Evolutionary conservation across 768 basidiomycete species (phyloP).

Genomic region (Tulasnella sp.): DNA sequence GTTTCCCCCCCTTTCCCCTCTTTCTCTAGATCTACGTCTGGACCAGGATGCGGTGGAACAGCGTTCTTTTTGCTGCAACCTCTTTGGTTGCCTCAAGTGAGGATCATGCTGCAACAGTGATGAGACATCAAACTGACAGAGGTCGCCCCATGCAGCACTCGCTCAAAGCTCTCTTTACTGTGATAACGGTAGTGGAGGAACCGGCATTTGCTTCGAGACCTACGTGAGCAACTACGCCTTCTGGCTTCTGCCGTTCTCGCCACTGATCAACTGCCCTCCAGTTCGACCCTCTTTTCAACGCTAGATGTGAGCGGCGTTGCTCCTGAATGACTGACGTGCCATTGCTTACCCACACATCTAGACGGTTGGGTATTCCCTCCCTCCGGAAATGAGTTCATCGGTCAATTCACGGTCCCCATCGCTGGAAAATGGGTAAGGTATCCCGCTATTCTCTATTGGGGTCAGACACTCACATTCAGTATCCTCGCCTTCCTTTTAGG

Average conservation of each 20-base stretch:
- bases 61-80: background rate
- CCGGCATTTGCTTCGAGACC: constrained; percentile 16
- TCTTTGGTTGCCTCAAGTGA: constrained; percentile 1
- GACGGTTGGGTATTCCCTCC: constrained; percentile 15
- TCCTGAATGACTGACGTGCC: too few species aligned
- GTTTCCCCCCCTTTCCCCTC: background rate
- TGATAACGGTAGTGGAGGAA: constrained; percentile 12
- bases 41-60: background rate
- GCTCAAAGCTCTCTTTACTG: constrained; percentile 11
- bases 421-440: constrained; percentile 41
- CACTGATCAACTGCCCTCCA: background rate
- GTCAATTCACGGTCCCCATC: constrained; percentile 52
- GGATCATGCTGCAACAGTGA: background rate
- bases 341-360: background rate
- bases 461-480: background rate
- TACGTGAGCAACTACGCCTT: background rate
- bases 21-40: background rate
- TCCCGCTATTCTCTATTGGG: background rate
- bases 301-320: background rate
- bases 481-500: background rate
- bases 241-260: background rate
- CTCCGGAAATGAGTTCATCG: constrained; percentile 46
- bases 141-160: background rate
- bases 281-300: constrained; percentile 10
- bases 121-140: background rate